Conservation (phyloP, 306 rosid species). For the Castanopsis chinensis region DNA sequence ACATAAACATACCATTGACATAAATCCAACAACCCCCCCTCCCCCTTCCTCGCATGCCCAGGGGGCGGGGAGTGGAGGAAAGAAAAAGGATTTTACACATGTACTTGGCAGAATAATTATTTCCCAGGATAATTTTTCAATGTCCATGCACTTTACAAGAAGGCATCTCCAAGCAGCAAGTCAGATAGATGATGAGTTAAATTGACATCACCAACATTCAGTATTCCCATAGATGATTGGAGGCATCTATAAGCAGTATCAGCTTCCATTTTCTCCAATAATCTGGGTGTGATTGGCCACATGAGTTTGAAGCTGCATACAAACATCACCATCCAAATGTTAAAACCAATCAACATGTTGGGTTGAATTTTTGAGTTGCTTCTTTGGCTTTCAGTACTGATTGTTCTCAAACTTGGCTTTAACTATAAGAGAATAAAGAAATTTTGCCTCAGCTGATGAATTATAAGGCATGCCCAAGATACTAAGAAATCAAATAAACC, state of each 20-base stretch:
- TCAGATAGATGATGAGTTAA: no score
- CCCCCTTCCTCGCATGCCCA: no score
- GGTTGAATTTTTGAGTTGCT: constrained; percentile 64
- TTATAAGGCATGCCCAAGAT: constrained; percentile 51
- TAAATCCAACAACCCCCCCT: no score
- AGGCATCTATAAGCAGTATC: not conserved
- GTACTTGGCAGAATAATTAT: no score
- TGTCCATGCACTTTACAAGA: not conserved
- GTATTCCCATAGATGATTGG: no score
- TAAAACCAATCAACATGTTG: constrained; percentile 79
- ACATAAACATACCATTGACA: no score
- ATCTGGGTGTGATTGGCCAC: not conserved
- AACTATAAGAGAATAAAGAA: constrained; percentile 69
- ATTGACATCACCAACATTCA: no score
- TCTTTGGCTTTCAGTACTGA: constrained; percentile 71
- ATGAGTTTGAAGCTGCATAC: not conserved
- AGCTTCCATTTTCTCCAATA: not conserved
- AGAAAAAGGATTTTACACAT: no score
- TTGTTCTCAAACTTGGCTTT: constrained; percentile 86
- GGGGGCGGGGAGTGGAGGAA: no score
- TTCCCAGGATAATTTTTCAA: not conserved
- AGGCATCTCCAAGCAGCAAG: not conserved
- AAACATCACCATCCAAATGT: not conserved
- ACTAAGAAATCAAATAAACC: constrained; percentile 33
- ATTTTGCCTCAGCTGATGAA: constrained; percentile 71